These are phyloP conservation scores for Metschnikowia hibisci DNA, from an alignment of 805 yeast genomes.

Conservation along the genomic window DNA sequence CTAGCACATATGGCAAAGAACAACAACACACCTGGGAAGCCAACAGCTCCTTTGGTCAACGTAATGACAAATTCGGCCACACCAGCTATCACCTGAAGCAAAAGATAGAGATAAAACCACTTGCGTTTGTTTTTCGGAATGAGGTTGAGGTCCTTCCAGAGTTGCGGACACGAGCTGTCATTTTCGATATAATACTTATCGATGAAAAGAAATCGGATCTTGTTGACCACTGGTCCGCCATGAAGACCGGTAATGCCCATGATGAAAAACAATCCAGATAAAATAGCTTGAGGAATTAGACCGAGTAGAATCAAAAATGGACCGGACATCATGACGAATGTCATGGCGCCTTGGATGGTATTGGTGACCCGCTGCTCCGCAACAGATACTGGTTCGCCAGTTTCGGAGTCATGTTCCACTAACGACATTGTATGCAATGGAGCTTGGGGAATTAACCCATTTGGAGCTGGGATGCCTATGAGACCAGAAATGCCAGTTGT, in stretches of 20 bases:
- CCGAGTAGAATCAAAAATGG: constrained; percentile 82
- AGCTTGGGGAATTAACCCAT: constrained; percentile 96
- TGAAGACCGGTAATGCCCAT: constrained; percentile 85
- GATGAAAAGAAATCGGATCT: constrained; percentile 58
- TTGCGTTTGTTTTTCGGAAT: constrained; percentile 28
- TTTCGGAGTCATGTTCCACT: constrained; percentile 46
- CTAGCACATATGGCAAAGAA: constrained; percentile 61
- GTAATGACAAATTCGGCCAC: constrained; percentile 83
- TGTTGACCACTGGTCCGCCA: constrained; percentile 58
- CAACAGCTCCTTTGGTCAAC: constrained; percentile 85
- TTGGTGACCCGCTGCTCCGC: constrained; percentile 91
- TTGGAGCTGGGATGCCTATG: constrained; percentile 91
- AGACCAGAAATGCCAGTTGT: constrained; percentile 87
- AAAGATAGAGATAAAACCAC: constrained; percentile 54
- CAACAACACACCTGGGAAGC: constrained; percentile 83
- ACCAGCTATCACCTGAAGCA: constrained; percentile 61
- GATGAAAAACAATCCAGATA: constrained; percentile 87
- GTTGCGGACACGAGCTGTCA: constrained; percentile 36
- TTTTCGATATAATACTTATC: constrained; percentile 44
- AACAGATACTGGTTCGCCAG: constrained; percentile 46
- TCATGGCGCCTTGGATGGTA: constrained; percentile 76
- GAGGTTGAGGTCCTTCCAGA: constrained; percentile 27
- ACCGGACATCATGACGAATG: constrained; percentile 82
- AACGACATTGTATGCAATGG: constrained; percentile 85
- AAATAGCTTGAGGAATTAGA: constrained; percentile 84